Percentiles rank a stretch among this genome's conserved stretches.
Conservation (phyloP, 768 basidiomycete species). For the Dentipellis fragilis region DNA sequence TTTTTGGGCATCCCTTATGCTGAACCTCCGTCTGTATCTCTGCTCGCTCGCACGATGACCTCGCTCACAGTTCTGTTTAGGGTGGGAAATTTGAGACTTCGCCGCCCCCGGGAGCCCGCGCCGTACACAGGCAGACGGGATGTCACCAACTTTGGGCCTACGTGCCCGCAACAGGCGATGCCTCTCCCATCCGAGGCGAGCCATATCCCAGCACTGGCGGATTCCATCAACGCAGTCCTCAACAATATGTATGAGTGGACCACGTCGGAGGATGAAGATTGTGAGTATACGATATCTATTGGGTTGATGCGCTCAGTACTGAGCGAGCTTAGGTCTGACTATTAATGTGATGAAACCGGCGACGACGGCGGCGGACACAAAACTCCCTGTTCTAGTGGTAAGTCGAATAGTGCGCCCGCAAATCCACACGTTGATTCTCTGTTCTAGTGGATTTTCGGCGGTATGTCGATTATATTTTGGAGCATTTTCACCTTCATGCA, state of each 20-base stretch:
- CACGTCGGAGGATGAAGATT: constrained; percentile 9
- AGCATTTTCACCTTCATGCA: neutral
- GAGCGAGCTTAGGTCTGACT: constrained; percentile 9
- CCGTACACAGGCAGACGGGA: constrained; percentile 14
- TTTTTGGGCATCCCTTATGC: constrained; percentile 23
- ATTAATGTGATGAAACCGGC: constrained; percentile 9
- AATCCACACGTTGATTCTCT: neutral
- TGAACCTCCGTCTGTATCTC: constrained; percentile 12
- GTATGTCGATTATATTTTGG: neutral
- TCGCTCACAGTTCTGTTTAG: neutral
- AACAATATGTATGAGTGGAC: constrained; percentile 7
- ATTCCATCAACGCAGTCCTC: constrained; percentile 1
- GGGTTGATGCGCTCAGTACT: neutral
- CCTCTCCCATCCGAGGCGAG: neutral
- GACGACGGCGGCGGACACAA: neutral
- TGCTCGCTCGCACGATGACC: too few relatives aligned
- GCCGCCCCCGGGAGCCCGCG: constrained; percentile 8
- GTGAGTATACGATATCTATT: constrained; percentile 1
- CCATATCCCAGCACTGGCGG: neutral
- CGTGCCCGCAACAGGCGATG: constrained; percentile 18
- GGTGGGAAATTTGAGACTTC: constrained; percentile 10
- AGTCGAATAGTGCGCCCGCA: neutral
- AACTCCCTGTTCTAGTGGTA: constrained; percentile 12
- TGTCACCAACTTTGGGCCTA: constrained; percentile 13
- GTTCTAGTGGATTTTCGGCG: constrained; percentile 10